A percentile compares a stretch with the other conserved stretches of the same genome.
phyloP scores from a whole-genome alignment of 371 early-diverging fungal species.

The Mortierella sp. region DNA sequence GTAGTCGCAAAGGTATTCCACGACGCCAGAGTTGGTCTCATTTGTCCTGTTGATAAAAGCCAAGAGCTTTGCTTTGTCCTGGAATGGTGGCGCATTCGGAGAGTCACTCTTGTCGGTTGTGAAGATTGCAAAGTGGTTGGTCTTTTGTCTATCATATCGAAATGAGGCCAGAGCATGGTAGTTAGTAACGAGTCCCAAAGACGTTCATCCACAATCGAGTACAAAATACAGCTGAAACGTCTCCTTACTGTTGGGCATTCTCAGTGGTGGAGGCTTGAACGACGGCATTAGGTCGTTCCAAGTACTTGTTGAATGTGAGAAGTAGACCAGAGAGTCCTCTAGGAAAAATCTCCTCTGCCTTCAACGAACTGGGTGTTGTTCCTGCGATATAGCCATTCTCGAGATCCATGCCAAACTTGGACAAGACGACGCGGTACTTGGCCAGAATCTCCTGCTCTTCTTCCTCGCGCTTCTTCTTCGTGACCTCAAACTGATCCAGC shows the following conservation, averaged over 20 bases:
- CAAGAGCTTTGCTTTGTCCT: constrained; percentile 23
- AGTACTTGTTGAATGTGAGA: constrained; percentile 38
- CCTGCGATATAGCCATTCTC: constrained; percentile 35
- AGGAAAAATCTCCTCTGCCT: constrained; percentile 32
- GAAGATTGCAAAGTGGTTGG: constrained; percentile 57
- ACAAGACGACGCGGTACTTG: constrained; percentile 59
- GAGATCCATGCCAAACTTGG: constrained; percentile 55
- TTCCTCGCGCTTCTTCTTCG: constrained; percentile 65
- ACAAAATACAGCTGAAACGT: background rate
- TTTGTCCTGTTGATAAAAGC: constrained; percentile 57
- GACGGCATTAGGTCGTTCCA: constrained; percentile 48
- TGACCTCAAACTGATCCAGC: constrained; percentile 67
- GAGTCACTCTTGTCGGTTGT: constrained; percentile 28
- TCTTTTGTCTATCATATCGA: constrained; percentile 30
- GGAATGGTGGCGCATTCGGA: constrained; percentile 3
- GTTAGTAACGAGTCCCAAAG: no score
- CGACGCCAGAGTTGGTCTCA: constrained; percentile 60
- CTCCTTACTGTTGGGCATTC: constrained; percentile 45
- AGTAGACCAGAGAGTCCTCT: constrained; percentile 29
- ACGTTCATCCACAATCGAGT: no score
- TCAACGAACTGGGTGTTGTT: background rate
- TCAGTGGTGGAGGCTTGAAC: constrained; percentile 48
- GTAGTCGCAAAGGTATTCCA: constrained; percentile 58
- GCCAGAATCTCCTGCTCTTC: constrained; percentile 63
- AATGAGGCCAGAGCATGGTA: no score